Evolutionary conservation across 208 protist species (phyloP), one percentile per base, ranked within the genome.

Genomic region (Trypanosoma caninum): DNA sequence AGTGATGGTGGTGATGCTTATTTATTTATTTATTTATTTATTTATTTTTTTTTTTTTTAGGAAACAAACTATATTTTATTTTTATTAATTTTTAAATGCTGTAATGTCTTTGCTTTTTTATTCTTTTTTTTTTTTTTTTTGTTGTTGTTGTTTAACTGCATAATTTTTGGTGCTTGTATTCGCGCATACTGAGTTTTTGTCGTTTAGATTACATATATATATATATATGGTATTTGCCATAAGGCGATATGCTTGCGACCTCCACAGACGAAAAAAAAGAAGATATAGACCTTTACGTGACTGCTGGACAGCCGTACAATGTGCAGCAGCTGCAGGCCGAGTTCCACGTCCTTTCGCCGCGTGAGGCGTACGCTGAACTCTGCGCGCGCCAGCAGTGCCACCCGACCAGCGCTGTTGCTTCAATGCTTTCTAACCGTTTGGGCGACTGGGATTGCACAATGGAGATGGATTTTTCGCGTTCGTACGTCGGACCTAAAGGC

Each of bases 401-500:
- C 9, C 61, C 74, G 0, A 78, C 80, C 8, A 33, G 55, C 14
- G 74, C 70, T 14, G 79, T 82, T 27, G 66, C 71, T 18, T 51
- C 27, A 18, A 57, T 88, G 65, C 76, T 91, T n/a, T 77, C 84
- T 13, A 33, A 45, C 27, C 20, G 42, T n/a, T 46, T 77, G 0
- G 78, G 71, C 0, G 34, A 69, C 13, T 91, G 84, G 84, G 63
- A 54, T 33, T 60, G n/a, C 9, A 65, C 82, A 14, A 66, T 50
- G 2, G 35, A 27, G n/a, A 27, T 94, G 13, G 72, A 88, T 52
- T 74, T 91, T 34, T 80, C 80, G 10, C 59, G 44, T 4, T 84
- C 72, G 13, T 94, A 94, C 51, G 75, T 91, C 0, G 87, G 87
- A 1, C 57, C 78, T 1, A 78, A 81, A 30, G 84, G 82, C 10